Base-by-base conservation (phyloP, 73 alveolate genomes). In the Halteria grandinella region DNA sequence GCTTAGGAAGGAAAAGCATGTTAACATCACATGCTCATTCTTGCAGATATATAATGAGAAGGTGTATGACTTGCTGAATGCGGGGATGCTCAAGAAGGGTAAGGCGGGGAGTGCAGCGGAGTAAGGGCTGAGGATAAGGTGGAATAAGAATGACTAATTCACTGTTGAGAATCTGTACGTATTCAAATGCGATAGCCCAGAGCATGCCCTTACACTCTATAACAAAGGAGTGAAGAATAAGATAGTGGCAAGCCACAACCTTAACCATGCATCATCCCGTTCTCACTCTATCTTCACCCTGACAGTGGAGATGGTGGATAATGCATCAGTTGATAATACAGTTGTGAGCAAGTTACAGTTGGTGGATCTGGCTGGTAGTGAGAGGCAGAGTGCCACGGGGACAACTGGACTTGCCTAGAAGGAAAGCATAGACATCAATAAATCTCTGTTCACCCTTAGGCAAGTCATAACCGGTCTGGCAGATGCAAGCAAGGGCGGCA, bases 341-440 rank as follows among this genome's bases (percentile, higher is more conserved):
- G 82, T 87, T 29, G 70, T 64, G 27, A 83, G 97, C 23, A 97
- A 97, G 75, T 89, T 97, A 53, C 87, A 95, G 62, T 75, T 97
- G 29, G 98, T 96, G 0, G 99, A 97, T 87, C 83, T 97, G 57
- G 99, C 99, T 12, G 99, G 99, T 14, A 83, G 97, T 59, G 99
- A 97, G 59, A 74, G 98, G 49, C 89, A 88, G 20, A 79, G 97
- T 21, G 41, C 72, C 25, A 95, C 97, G 32, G 98, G 97, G 40
- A 95, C 94, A 17, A 91, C 88, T 88, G 98, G 99, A 20, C 41
- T 88, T 28, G 94, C 87, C 23, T 72, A 77, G 29, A 93, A 96
- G 70, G 99, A 96, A 88, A 89, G 97, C 28, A 91, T 96, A 8
- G 98, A 95, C 59, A 96, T 96, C 20, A 96, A 96, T 90, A 93